Percentiles rank a stretch among this genome's conserved stretches.
Evolutionary conservation across 108 stramenopile species (phyloP).

Genomic region (Nannochloropsis granulata): DNA sequence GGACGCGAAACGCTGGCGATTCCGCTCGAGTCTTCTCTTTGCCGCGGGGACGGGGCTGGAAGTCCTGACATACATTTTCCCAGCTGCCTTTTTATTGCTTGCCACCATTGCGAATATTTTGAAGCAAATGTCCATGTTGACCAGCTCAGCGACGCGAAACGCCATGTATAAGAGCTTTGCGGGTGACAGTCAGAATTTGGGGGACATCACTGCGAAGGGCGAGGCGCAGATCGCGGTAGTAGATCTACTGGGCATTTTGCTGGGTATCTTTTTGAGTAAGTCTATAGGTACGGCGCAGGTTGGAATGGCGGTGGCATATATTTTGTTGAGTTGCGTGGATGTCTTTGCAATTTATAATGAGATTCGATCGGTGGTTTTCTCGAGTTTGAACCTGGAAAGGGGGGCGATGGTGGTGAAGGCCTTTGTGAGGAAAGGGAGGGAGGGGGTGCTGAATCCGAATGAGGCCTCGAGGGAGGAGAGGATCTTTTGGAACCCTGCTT

Average conservation of each 20-base stretch:
- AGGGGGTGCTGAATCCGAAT: constrained; percentile 12
- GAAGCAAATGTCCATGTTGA: constrained; percentile 74
- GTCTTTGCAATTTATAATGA: constrained; percentile 71
- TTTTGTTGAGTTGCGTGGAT: constrained; percentile 54
- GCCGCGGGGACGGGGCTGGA: constrained; percentile 70
- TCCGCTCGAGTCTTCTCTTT: constrained; percentile 55
- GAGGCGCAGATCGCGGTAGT: constrained; percentile 90
- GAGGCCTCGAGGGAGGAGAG: constrained; percentile 4
- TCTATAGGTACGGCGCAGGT: constrained; percentile 11
- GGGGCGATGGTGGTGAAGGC: constrained; percentile 41
- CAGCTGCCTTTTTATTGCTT: constrained; percentile 56
- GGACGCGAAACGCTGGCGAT: constrained; percentile 85
- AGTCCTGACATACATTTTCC: constrained; percentile 65
- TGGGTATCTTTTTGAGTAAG: constrained; percentile 54
- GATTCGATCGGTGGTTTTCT: constrained; percentile 61
- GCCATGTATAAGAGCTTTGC: constrained; percentile 74
- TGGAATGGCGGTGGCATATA: constrained; percentile 36
- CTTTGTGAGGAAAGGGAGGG: not conserved
- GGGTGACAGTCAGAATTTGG: constrained; percentile 65
- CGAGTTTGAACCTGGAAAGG: constrained; percentile 70
- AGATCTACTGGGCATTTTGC: constrained; percentile 64
- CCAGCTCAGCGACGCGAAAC: constrained; percentile 66
- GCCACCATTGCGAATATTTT: constrained; percentile 71
- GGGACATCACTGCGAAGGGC: constrained; percentile 87
- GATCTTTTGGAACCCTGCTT: not conserved